Evolutionary conservation across 179 eudicot species (phyloP), one percentile per base, ranked within the genome.

Genomic region (Carnegiea gigantea): DNA sequence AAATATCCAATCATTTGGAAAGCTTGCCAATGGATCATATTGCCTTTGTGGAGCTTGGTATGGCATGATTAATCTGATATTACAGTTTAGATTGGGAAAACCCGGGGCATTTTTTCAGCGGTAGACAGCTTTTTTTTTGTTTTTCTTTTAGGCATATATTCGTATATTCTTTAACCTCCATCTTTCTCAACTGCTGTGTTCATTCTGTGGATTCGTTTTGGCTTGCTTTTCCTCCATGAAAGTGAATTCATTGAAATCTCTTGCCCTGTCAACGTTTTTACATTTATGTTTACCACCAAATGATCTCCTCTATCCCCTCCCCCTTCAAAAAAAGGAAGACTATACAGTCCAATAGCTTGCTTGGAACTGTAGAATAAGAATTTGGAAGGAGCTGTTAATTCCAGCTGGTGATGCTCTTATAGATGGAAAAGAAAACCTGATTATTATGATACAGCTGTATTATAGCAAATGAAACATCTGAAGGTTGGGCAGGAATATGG

Each of bases 151-250:
- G 59, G 14, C n/a, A 77, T 77, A 80, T 46, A 77, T 75, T 70
- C 81, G 84, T 84, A 86, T 60, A 86, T 86, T 86, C 88, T 84
- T 78, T 86, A 82, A 70, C 84, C 84, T 54, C 79, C 74, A 75
- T 77, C 82, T 81, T 72, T 21, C 26, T 80, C 15, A 38, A 33
- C 71, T 30, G 49, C 48, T 79, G 77, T 62, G 82, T 70, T 75
- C 40, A 71, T 70, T 83, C 75, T 51, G 65, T 85, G 83, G 68
- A 77, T 77, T 80, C 54, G 14, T 62, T 73, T 78, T 60, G 73
- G 81, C 75, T 72, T 80, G 59, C 21, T 21, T 79, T 51, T 40
- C 54, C 64, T 51, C 40, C 70, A 75, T 81, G 79, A 46, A 36
- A 86, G 75, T 49, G 78, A 76, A 76, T 81, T 81, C 82, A 14